Evolutionary conservation across 805 yeast species (phyloP), one percentile per base, ranked within the genome.

Genomic region (Naumovozyma dairenensis): DNA sequence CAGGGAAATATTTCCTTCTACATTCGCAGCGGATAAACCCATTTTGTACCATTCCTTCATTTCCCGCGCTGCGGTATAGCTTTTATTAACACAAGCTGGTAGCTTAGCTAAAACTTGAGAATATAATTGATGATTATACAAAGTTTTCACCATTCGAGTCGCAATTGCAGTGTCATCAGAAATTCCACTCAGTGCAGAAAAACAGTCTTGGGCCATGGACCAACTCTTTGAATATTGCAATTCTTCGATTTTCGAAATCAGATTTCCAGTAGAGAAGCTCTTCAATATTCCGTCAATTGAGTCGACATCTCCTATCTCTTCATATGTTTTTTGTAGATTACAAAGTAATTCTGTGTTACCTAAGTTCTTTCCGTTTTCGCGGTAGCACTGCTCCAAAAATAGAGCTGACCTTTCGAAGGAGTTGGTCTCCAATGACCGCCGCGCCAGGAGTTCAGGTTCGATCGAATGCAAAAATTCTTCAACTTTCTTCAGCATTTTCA

Each of bases 381-480:
- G 60, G 39, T 71, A 72, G 39, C 81, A 74, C 47, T 83, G 83
- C 45, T 92, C 99, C 48, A 83, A 64, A 52, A 84, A 85, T 33
- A 87, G 62, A 6, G 89, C 75, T 0, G 97, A 86, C 29, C 97
- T 65, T 42, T 93, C 96, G 50, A 75, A 85, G 0, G 93, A 77
- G 29, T 76, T 82, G 39, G 93, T 82, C 42, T 85, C 85, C 1
- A 85, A 70, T 0, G 96, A 80, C 33, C 92, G 66, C 22, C 68
- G 65, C 0, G 95, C 96, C 46, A 92, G 65, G 16, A 81, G 51
- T 24, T 73, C 76, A 19, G 77, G 72, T 0, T 94, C 82, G 7
- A 87, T 68, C 2, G 59, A 50, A 2, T 58, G 59, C 9, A 85
- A 53, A 37, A 85, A 72, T 1, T 36, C 32, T 29, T 66, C 66